Evolutionary conservation across 75 land plant species (phyloP).

Genomic region (Pseudotsuga menziesii): DNA sequence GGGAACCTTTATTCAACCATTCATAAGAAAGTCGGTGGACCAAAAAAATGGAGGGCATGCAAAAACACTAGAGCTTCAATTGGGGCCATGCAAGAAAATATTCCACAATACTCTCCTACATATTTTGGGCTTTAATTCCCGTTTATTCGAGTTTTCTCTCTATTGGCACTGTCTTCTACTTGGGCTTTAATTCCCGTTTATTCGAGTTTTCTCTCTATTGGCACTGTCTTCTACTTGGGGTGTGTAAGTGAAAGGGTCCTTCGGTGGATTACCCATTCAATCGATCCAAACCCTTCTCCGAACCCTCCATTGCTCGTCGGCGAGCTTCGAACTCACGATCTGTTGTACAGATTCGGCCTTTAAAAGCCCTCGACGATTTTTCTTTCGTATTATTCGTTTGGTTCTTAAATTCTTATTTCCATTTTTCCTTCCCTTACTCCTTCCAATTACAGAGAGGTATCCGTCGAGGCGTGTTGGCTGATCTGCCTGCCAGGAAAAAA

Average conservation of each 20-base stretch:
- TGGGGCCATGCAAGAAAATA: too few relatives aligned
- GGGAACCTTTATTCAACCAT: too few relatives aligned
- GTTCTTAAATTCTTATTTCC: neutral
- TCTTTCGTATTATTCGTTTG: neutral
- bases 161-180: neutral
- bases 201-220: neutral
- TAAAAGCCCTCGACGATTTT: neutral
- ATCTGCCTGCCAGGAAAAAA: neutral
- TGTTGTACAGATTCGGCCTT: neutral
- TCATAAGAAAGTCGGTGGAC: too few relatives aligned
- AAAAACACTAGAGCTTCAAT: too few relatives aligned
- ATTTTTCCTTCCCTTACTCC: neutral
- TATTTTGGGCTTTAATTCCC: neutral
- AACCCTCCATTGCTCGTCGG: neutral
- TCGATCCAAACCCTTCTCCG: neutral
- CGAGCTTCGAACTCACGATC: conserved; percentile 1
- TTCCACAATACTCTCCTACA: neutral
- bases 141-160: neutral
- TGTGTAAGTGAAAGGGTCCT: neutral
- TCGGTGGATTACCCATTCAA: neutral
- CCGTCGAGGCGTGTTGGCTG: neutral
- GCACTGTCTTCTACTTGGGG: neutral
- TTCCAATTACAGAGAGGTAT: too few relatives aligned
- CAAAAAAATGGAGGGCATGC: too few relatives aligned
- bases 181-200: neutral